Evolutionary conservation across 495 filamentous ascomycete genomes (phyloP).

Genomic region (Penicillium ochrochloron): DNA sequence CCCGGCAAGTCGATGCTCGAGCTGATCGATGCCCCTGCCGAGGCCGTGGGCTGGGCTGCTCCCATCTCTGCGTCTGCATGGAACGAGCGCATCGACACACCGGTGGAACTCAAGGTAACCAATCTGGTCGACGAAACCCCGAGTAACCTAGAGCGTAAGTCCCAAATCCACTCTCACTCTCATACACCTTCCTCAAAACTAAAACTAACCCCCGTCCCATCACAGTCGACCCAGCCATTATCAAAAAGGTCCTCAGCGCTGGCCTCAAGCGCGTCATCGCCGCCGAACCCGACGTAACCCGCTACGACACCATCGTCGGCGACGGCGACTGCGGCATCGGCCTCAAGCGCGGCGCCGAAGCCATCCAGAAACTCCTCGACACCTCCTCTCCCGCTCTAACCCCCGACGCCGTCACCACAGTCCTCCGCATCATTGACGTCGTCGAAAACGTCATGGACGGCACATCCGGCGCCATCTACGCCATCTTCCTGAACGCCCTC

Average conservation of each 20-base stretch:
- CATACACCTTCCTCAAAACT: constrained; percentile 11
- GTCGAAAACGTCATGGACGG: constrained; percentile 95
- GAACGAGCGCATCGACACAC: constrained; percentile 48
- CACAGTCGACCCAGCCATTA: constrained; percentile 60
- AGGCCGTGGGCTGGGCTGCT: constrained; percentile 84
- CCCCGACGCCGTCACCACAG: constrained; percentile 71
- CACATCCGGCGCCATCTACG: constrained; percentile 92
- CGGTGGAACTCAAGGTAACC: constrained; percentile 54
- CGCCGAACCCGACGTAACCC: constrained; percentile 83
- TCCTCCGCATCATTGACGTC: constrained; percentile 76
- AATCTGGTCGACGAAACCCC: constrained; percentile 60
- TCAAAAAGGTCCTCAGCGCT: constrained; percentile 64
- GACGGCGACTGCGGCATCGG: constrained; percentile 96
- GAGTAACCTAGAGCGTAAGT: constrained; percentile 70
- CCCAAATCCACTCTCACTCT: not conserved
- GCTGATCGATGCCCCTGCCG: constrained; percentile 81
- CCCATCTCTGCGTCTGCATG: constrained; percentile 64
- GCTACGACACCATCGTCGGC: constrained; percentile 88
- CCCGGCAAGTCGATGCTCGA: constrained; percentile 79
- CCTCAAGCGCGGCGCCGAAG: constrained; percentile 88
- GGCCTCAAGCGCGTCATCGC: constrained; percentile 73
- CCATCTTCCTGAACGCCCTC: constrained; percentile 93
- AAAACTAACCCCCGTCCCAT: constrained; percentile 30
- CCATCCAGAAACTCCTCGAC: constrained; percentile 69
- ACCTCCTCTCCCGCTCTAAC: constrained; percentile 52